A percentile compares a stretch with the other conserved stretches of the same genome.
Evolutionary conservation across 345 rosid species (phyloP).

Genomic region (Durio zibethinus): DNA sequence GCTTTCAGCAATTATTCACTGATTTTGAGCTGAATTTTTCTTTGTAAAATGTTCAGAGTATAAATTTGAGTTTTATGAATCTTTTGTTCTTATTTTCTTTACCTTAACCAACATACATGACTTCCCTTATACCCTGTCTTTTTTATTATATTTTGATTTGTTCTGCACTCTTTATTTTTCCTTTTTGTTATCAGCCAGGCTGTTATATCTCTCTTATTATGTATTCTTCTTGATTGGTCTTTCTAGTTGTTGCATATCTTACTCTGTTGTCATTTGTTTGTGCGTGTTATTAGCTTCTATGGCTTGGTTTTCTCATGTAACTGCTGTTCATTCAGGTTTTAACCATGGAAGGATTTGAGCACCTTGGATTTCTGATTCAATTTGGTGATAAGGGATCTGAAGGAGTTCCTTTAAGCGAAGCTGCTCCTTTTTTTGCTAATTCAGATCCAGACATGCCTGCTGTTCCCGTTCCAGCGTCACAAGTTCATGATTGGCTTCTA

Average conservation of each 20-base stretch:
- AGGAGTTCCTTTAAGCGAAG: slow-evolving; percentile 75
- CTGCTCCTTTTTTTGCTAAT: slow-evolving; percentile 94
- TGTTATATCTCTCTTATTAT: background rate
- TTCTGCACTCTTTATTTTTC: background rate
- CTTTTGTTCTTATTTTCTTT: background rate
- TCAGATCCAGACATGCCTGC: slow-evolving; percentile 99
- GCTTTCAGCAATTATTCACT: background rate
- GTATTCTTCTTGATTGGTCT: background rate
- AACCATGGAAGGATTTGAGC: slow-evolving; percentile 90
- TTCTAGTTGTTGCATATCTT: background rate
- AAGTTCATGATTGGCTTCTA: slow-evolving; percentile 89
- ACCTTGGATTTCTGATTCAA: slow-evolving; percentile 90
- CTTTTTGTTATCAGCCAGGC: background rate
- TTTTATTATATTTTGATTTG: background rate
- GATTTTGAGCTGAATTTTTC: background rate
- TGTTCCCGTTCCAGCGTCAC: slow-evolving; percentile 80
- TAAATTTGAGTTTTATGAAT: background rate
- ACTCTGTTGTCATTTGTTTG: background rate
- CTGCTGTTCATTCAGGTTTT: slow-evolving; percentile 56
- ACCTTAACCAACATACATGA: background rate
- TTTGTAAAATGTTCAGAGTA: background rate
- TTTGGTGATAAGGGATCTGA: slow-evolving; percentile 88
- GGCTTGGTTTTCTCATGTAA: slow-evolving; percentile 15
- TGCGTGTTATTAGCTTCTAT: slow-evolving; percentile 4
- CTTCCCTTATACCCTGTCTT: background rate